These are phyloP conservation scores for Pilatotrama ljubarskyi DNA, from an alignment of 768 basidiomycete genomes.

Conservation along the genomic window DNA sequence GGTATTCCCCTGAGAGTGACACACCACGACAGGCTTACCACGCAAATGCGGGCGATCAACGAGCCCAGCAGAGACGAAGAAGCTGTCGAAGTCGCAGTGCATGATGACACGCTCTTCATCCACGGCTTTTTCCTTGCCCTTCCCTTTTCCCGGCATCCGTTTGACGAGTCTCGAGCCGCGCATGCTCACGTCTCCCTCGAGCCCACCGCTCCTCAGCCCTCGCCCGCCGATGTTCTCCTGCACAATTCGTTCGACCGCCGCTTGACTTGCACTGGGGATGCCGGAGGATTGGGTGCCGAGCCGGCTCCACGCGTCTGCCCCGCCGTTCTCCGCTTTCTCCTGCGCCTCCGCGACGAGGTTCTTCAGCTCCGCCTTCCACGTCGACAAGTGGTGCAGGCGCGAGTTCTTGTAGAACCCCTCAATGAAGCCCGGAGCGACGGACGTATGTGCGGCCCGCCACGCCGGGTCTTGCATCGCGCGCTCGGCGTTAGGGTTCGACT, in stretches of 20 bases:
- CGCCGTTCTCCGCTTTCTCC: conserved; percentile 56
- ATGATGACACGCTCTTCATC: conserved; percentile 66
- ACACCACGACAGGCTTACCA: conserved; percentile 91
- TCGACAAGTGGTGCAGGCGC: conserved; percentile 88
- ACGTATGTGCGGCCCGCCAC: conserved; percentile 89
- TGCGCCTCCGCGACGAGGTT: conserved; percentile 79
- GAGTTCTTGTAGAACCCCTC: conserved; percentile 72
- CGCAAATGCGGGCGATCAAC: conserved; percentile 76
- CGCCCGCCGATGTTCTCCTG: conserved; percentile 29
- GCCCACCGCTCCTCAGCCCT: conserved; percentile 24
- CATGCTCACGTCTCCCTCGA: conserved; percentile 37
- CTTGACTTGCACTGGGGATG: conserved; percentile 11
- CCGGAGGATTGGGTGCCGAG: neutral
- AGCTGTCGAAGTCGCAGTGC: conserved; percentile 96
- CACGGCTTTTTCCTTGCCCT: conserved; percentile 52
- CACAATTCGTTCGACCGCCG: conserved; percentile 36
- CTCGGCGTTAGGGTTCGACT: conserved; percentile 71
- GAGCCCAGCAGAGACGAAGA: conserved; percentile 93
- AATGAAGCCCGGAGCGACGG: conserved; percentile 83
- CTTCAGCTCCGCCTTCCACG: conserved; percentile 90
- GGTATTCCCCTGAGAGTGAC: conserved; percentile 83
- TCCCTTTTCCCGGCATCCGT: conserved; percentile 54
- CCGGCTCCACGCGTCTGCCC: conserved; percentile 8
- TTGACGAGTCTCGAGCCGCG: conserved; percentile 46
- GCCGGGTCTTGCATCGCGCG: conserved; percentile 80